phyloP scores from a whole-genome alignment of 2,329 filamentous ascomycete genomes.

The Exophiala sp. region DNA sequence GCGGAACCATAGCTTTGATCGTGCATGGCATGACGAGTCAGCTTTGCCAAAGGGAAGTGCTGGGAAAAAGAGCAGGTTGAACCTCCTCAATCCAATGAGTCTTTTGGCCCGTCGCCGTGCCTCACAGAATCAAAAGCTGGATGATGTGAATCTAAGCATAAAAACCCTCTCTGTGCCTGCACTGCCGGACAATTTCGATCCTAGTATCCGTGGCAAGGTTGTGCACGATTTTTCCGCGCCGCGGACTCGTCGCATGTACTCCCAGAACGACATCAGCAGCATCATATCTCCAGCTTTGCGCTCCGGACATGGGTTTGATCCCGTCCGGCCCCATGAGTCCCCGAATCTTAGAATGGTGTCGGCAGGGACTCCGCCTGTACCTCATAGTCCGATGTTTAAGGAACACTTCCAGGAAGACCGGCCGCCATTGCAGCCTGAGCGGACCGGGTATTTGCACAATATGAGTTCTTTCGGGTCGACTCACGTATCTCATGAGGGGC shows the following conservation, averaged over 20 bases:
- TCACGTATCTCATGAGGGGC: slow-evolving; percentile 31
- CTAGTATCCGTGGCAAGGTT: slow-evolving; percentile 56
- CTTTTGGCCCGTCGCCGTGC: slow-evolving; percentile 54
- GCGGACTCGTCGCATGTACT: slow-evolving; percentile 42
- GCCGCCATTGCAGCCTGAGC: slow-evolving; percentile 37
- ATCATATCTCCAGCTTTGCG: slow-evolving; percentile 15
- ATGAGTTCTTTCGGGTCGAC: slow-evolving; percentile 33
- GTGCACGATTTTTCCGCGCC: slow-evolving; percentile 62
- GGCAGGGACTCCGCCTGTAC: slow-evolving; percentile 10
- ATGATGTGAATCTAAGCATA: slow-evolving; percentile 48
- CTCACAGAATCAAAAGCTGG: slow-evolving; percentile 45
- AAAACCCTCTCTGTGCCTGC: slow-evolving; percentile 45
- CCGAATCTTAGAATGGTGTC: slow-evolving; percentile 2
- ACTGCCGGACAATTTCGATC: slow-evolving; percentile 57
- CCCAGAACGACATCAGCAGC: slow-evolving; percentile 26
- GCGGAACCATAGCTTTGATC: slow-evolving; percentile 20
- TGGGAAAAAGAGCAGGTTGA: slow-evolving; percentile 47
- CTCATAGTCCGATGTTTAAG: slow-evolving; percentile 54
- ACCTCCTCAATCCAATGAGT: slow-evolving; percentile 56
- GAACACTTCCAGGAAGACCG: slow-evolving; percentile 55
- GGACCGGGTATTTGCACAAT: slow-evolving; percentile 41
- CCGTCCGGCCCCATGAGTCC: slow-evolving; percentile 5
- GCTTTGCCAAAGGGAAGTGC: slow-evolving; percentile 31
- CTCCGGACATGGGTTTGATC: slow-evolving; percentile 10
- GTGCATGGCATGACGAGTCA: slow-evolving; percentile 16